Evolutionary conservation across 108 stramenopile species (phyloP), one percentile per base, ranked within the genome.

Genomic region (Cyclotella atomus): DNA sequence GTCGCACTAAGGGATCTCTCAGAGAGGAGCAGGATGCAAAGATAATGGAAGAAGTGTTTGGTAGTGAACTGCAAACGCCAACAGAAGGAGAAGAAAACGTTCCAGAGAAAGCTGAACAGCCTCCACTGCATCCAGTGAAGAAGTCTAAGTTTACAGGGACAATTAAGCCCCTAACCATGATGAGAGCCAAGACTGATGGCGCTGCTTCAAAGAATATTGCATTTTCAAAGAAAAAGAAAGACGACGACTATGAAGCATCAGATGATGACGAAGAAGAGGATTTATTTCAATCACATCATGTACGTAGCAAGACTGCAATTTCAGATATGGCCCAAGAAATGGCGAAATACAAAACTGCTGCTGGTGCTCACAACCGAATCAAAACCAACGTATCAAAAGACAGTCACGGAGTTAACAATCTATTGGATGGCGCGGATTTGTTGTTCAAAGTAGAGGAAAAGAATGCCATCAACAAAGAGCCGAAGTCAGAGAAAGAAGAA

Each of bases 1-100:
- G 79, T 23, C 79, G 79, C 15, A 67, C 71, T 20, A 63, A 79
- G 25, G 79, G 79, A 32, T 43, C 79, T n/a, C 59, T 80, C 19
- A 44, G 56, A 28, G 79, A 80, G 43, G 72, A 73, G 50, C 59
- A 33, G 29, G 71, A 79, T 41, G 21, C 71, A 20, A 62, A 60
- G 44, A 43, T 68, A 33, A 27, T 69, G 27, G 79, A 64, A 27
- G 77, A 71, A 1, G 77, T 36, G 32, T 14, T 53, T 2, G 59
- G 59, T 44, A 52, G 33, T 23, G 30, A 61, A 9, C 35, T n/a
- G n/a, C n/a, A n/a, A n/a, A n/a, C n/a, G n/a, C n/a, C n/a, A n/a
- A n/a, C n/a, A n/a, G n/a, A n/a, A n/a, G n/a, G n/a, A n/a, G n/a
- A n/a, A n/a, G n/a, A n/a, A n/a, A n/a, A n/a, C n/a, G n/a, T n/a